phyloP scores from a whole-genome alignment of 257 asterid species.

The Capsicum rhomboideum region DNA sequence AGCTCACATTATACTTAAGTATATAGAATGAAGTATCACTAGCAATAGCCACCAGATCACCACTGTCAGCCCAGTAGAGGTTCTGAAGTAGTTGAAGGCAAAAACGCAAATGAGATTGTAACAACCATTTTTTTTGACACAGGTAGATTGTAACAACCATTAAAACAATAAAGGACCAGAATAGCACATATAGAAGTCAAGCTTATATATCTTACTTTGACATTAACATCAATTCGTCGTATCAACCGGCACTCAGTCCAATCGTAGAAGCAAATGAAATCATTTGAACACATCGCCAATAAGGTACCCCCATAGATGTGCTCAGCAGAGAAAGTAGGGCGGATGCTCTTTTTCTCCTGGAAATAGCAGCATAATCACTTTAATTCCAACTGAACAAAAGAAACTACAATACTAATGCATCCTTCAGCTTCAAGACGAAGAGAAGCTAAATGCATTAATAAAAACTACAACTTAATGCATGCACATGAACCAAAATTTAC shows the following conservation, averaged over 20 bases:
- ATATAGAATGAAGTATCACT: conserved; percentile 78
- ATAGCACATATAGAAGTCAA: conserved; percentile 2
- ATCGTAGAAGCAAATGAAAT: conserved; percentile 86
- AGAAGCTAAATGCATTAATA: neutral
- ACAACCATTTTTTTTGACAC: too few relatives aligned
- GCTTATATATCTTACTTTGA: conserved; percentile 50
- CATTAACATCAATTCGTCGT: conserved; percentile 84
- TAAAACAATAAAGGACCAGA: neutral
- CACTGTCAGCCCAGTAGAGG: conserved; percentile 94
- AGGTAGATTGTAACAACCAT: neutral
- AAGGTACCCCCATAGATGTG: conserved; percentile 79
- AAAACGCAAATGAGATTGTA: conserved; percentile 2
- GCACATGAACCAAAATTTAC: neutral
- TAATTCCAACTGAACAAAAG: neutral
- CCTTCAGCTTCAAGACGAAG: neutral
- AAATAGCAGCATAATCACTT: conserved; percentile 17
- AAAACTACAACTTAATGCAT: neutral
- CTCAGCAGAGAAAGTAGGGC: conserved; percentile 93
- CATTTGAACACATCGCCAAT: conserved; percentile 84
- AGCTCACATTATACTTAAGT: conserved; percentile 60
- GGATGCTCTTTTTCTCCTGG: conserved; percentile 97
- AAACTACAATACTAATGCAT: neutral
- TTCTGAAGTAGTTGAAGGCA: conserved; percentile 43
- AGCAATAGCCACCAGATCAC: conserved; percentile 79
- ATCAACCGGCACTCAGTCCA: conserved; percentile 94